These are phyloP conservation scores for Tolypocladium capitatum DNA, from an alignment of 2,329 filamentous ascomycete genomes.

Conservation along the genomic window DNA sequence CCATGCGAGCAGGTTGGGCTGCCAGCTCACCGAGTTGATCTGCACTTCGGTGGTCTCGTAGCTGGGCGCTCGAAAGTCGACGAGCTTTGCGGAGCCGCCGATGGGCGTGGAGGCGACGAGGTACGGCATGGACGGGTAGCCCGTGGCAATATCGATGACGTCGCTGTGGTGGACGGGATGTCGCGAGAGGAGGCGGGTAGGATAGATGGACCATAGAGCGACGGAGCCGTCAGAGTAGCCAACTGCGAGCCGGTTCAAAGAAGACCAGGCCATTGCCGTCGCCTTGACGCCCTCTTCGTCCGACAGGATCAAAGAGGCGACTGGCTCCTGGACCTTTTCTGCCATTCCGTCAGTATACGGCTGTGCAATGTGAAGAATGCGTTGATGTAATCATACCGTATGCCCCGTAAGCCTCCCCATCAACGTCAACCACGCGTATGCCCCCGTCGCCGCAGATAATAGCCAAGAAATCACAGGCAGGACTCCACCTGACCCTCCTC, in stretches of 20 bases:
- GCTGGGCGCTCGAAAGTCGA: conserved; percentile 39
- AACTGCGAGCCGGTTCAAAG: conserved; percentile 38
- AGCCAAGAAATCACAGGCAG: conserved; percentile 31
- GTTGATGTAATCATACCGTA: conserved; percentile 24
- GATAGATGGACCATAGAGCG: conserved; percentile 41
- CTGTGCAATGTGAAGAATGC: neutral
- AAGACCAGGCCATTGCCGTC: conserved; percentile 41
- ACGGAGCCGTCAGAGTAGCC: conserved; percentile 45
- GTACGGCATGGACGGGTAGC: conserved; percentile 42
- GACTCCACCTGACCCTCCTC: conserved; percentile 40
- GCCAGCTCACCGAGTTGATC: conserved; percentile 35
- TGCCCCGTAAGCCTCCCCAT: conserved; percentile 14
- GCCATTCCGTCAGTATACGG: conserved; percentile 8
- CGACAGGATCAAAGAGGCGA: conserved; percentile 30
- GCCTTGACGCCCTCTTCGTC: conserved; percentile 34
- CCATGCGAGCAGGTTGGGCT: conserved; percentile 40
- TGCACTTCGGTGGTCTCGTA: conserved; percentile 40
- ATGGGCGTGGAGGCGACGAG: conserved; percentile 41
- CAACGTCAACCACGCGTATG: conserved; percentile 31
- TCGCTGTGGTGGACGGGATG: conserved; percentile 39
- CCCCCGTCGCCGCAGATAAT: conserved; percentile 37
- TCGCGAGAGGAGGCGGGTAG: conserved; percentile 33
- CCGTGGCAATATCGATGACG: conserved; percentile 41
- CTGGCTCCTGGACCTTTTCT: conserved; percentile 32
- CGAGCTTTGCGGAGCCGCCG: conserved; percentile 37